Conservation (phyloP, 2,329 filamentous ascomycete genomes). For the Talaromyces verruculosus region DNA sequence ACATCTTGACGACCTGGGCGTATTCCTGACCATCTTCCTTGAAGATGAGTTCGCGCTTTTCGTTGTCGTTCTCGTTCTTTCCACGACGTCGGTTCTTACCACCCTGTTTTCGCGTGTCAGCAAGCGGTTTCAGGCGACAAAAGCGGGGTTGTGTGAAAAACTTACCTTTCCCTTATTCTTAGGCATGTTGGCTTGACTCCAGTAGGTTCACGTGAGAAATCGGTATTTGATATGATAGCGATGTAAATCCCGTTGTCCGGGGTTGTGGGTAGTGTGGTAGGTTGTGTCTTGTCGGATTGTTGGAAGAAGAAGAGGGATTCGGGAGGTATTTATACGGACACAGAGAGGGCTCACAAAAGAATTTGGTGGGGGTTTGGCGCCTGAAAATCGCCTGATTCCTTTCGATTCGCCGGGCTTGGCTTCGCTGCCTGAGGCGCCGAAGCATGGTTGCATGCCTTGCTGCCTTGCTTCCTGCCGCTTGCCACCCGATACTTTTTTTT, state of each 20-base stretch:
- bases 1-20: constrained; percentile 90
- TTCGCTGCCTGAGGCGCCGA: constrained; percentile 27
- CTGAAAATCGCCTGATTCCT: constrained; percentile 19
- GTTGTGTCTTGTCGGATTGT: constrained; percentile 23
- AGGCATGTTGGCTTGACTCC: constrained; percentile 66
- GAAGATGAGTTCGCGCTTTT: constrained; percentile 98
- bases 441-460: background rate
- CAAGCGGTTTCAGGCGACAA: constrained; percentile 25
- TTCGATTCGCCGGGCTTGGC: constrained; percentile 23
- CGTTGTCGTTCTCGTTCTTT: constrained; percentile 99
- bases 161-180: constrained; percentile 99
- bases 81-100: constrained; percentile 98
- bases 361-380: constrained; percentile 18
- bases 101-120: constrained; percentile 57
- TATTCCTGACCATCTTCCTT: constrained; percentile 97
- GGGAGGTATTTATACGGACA: constrained; percentile 26
- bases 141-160: constrained; percentile 30
- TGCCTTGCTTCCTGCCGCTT: constrained; percentile 8
- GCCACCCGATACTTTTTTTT: background rate
- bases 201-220: constrained; percentile 7
- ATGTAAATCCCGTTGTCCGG: background rate
- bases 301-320: constrained; percentile 24
- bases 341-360: constrained; percentile 20
- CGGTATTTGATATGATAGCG: background rate
- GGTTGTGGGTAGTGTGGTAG: constrained; percentile 20